Conservation (phyloP, 1,284 basidiomycete species). For the Phaffia rhodozyma region DNA sequence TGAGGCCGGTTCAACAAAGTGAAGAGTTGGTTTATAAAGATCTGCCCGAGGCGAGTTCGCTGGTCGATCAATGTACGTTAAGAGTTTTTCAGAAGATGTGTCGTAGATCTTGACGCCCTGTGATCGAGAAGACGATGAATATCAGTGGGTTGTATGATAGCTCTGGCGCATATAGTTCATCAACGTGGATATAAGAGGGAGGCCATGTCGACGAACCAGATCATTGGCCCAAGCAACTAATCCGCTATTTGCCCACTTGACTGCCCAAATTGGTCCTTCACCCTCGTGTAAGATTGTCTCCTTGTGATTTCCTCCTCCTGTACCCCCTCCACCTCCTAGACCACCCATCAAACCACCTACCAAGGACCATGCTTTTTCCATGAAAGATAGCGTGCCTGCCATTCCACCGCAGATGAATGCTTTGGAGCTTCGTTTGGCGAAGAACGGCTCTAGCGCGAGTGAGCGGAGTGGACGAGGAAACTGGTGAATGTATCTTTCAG, state of each 20-base stretch:
- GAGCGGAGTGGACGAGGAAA: conserved; percentile 86
- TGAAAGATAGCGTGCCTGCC: conserved; percentile 69
- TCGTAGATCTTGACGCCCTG: conserved; percentile 94
- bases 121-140: not conserved
- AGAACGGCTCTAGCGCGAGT: conserved; percentile 81
- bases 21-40: conserved; percentile 78
- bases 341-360: conserved; percentile 1
- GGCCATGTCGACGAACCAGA: conserved; percentile 41
- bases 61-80: conserved; percentile 78
- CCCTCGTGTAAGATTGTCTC: conserved; percentile 74
- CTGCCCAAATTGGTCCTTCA: conserved; percentile 91
- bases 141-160: not conserved
- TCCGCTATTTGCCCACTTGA: conserved; percentile 62
- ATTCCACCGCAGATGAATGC: conserved; percentile 88
- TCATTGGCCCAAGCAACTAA: conserved; percentile 97
- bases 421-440: conserved; percentile 66
- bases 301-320: conserved; percentile 52
- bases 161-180: not conserved
- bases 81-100: conserved; percentile 59
- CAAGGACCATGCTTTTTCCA: conserved; percentile 85
- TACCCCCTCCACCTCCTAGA: not conserved
- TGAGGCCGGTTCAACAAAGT: conserved; percentile 71
- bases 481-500: conserved; percentile 79
- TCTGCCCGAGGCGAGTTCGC: conserved; percentile 74
- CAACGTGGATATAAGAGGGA: not conserved